These are phyloP conservation scores for grape (Vitis vinifera) DNA, from an alignment of 164 flowering plant species.

Conservation along the genomic window DNA sequence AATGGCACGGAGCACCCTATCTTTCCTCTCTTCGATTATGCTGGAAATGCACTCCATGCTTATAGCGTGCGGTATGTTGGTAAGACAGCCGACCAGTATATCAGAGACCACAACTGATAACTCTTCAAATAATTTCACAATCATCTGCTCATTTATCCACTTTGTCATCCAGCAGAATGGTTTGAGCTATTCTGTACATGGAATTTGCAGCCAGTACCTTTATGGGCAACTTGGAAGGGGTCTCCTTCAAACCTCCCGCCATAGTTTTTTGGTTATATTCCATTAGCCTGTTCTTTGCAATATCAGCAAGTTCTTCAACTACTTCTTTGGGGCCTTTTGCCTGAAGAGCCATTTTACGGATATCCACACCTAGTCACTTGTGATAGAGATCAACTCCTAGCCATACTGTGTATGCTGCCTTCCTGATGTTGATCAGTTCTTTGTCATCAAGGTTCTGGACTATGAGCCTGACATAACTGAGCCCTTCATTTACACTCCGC, in stretches of 20 bases:
- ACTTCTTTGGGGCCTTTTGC: conserved; percentile 34
- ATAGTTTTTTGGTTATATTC: conserved; percentile 21
- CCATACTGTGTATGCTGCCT: conserved; percentile 60
- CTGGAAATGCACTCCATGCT: conserved; percentile 30
- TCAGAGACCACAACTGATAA: conserved; percentile 39
- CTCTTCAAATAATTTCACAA: conserved; percentile 29
- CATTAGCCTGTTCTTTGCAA: conserved; percentile 25
- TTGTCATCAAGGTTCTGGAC: conserved; percentile 38
- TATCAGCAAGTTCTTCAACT: conserved; percentile 34
- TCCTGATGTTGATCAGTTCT: conserved; percentile 26
- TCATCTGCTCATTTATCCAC: conserved; percentile 2
- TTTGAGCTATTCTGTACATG: conserved; percentile 52
- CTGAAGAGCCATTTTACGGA: conserved; percentile 31
- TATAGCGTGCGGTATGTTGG: conserved; percentile 41
- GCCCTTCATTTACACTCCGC: conserved; percentile 41
- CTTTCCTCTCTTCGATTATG: conserved; percentile 39
- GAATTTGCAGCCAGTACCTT: conserved; percentile 56
- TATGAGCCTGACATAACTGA: conserved; percentile 36
- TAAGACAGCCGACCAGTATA: conserved; percentile 55
- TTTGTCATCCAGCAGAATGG: conserved; percentile 29
- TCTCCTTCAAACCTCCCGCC: conserved; percentile 19
- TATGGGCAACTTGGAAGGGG: conserved; percentile 45
- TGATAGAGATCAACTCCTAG: conserved; percentile 46
- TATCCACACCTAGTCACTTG: conserved; percentile 55
- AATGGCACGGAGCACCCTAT: conserved; percentile 33